Evolutionary conservation across 306 rosid species (phyloP).

Genomic region (Corylus heterophylla): DNA sequence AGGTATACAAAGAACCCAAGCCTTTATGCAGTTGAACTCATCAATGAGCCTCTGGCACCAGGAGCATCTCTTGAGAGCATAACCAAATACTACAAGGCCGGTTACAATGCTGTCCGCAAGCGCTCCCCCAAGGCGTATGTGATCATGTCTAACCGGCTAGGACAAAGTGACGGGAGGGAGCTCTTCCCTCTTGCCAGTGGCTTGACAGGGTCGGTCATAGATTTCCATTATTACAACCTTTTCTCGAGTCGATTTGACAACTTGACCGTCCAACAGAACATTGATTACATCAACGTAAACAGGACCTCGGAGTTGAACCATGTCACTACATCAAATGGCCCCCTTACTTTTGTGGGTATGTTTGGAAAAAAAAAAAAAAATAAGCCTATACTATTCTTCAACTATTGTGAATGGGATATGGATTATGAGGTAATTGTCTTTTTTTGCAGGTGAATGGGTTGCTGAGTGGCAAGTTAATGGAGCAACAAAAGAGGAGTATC

Average conservation of each 20-base stretch:
- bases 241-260: constrained; percentile 32
- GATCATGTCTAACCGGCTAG: constrained; percentile 58
- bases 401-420: background rate
- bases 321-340: constrained; percentile 71
- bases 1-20: constrained; percentile 61
- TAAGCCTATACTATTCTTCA: background rate
- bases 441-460: constrained; percentile 69
- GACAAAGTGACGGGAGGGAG: constrained; percentile 43
- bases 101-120: constrained; percentile 58
- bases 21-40: constrained; percentile 67
- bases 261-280: constrained; percentile 56
- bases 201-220: constrained; percentile 48
- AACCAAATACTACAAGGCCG: constrained; percentile 60
- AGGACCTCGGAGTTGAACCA: constrained; percentile 42
- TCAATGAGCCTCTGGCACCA: constrained; percentile 74
- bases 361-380: background rate
- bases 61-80: constrained; percentile 47
- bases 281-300: constrained; percentile 52
- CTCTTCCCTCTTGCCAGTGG: constrained; percentile 58
- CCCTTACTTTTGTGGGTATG: constrained; percentile 71
- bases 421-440: background rate
- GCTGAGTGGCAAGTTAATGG: constrained; percentile 60
- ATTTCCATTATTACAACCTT: constrained; percentile 71
- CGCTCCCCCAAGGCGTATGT: constrained; percentile 53
- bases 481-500: constrained; percentile 57